phyloP scores from a whole-genome alignment of 352 stramenopile species.

The Phytopythium litorale region DNA sequence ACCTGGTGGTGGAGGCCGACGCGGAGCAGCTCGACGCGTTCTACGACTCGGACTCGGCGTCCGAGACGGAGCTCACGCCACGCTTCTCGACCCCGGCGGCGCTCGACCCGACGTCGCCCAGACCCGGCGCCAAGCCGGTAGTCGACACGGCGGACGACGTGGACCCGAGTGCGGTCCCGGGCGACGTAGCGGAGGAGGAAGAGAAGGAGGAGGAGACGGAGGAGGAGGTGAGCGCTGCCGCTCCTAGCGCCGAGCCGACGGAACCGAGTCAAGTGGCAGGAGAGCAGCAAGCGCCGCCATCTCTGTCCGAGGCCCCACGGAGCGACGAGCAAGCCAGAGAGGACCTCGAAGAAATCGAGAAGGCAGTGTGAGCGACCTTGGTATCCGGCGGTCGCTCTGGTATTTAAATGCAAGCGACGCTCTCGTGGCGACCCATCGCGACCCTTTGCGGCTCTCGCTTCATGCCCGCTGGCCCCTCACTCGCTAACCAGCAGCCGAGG shows the following conservation, averaged over 20 bases:
- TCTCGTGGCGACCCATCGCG: background rate
- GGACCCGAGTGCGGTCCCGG: background rate
- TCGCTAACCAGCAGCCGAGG: background rate
- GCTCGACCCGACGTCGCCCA: conserved; percentile 3
- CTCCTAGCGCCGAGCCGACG: background rate
- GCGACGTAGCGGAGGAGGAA: conserved; percentile 7
- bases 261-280: conserved; percentile 4
- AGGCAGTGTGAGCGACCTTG: background rate
- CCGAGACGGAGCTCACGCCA: conserved; percentile 14
- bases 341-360: background rate
- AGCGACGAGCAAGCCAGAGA: background rate
- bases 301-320: background rate
- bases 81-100: conserved; percentile 13
- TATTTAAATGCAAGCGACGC: background rate
- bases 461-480: background rate
- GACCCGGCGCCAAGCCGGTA: background rate
- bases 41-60: conserved; percentile 59
- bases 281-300: conserved; percentile 17
- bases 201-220: conserved; percentile 22
- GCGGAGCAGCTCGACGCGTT: conserved; percentile 62
- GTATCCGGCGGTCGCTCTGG: background rate
- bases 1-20: conserved; percentile 64
- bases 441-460: background rate
- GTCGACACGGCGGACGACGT: conserved; percentile 3
- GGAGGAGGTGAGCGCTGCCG: background rate